Base-by-base conservation (phyloP, 805 yeast species). In the Tetrapisispora arboricola region DNA sequence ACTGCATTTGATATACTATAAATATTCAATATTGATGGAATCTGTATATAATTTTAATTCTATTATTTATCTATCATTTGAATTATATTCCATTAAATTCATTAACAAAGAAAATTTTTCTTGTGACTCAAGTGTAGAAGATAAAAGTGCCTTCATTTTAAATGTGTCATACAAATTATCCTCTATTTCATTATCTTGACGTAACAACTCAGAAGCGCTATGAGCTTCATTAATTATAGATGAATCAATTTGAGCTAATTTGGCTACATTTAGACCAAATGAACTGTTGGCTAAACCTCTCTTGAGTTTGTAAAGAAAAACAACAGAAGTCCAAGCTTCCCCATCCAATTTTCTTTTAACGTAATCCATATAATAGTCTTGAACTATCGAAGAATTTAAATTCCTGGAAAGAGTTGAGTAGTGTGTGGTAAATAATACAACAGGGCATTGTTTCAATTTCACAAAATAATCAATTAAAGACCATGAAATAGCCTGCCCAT, bases 181-280 rank as follows among this genome's bases (percentile, higher is more conserved):
- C 17, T 39, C 31, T 17, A 36, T 28, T 15, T 33, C 42, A 36
- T 40, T 46, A 17, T 52, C 50, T 8, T 39, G 21, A 24, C 48
- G 48, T 42, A 44, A 31, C 3, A 30, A 28, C 26, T 55, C 49
- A 3, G 66, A 59, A 9, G 57, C 44, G 57, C 39, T 49, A 38
- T 35, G 61, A 0, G 85, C 85, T 3, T 55, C 50, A 1, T 61
- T 56, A 4, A 78, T 65, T 6, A 80, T 63, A 1, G 51, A 54
- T 3, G 50, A 53, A 1, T 79, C 75, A 1, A 87, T 60, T 0
- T 75, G 75, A 0, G 95, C 92, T 43, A 86, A 53, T 44, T 75
- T 71, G 0, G 95, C 96, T 29, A 85, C 94, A 54, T 87, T 84
- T 27, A 88, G 65, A 1, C 96, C 96, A 58, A 80, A 86, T 41